phyloP scores from a whole-genome alignment of 1,284 basidiomycete species.

The Naganishia liquefaciens region DNA sequence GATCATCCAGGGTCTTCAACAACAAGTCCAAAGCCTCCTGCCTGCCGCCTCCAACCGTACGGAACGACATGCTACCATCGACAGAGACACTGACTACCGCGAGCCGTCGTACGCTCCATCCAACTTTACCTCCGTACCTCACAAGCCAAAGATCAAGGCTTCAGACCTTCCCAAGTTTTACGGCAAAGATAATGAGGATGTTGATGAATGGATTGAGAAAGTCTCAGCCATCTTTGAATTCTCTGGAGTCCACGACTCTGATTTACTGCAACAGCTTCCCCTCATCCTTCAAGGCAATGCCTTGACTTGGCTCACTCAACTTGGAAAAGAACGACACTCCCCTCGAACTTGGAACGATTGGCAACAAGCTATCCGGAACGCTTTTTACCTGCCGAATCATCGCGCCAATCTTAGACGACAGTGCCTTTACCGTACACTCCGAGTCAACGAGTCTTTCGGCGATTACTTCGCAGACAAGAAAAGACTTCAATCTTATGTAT shows the following conservation, averaged over 20 bases:
- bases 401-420: constrained; percentile 16
- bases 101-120: constrained; percentile 3
- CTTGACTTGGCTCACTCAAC: constrained; percentile 26
- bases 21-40: not conserved
- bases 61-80: not conserved
- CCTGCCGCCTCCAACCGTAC: not conserved
- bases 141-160: constrained; percentile 20
- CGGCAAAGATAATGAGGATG: constrained; percentile 16
- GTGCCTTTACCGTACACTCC: constrained; percentile 23
- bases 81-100: not conserved
- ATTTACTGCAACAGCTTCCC: constrained; percentile 21
- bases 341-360: constrained; percentile 26
- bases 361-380: constrained; percentile 28
- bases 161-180: constrained; percentile 28
- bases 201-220: constrained; percentile 33
- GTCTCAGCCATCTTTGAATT: constrained; percentile 25
- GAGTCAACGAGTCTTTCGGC: constrained; percentile 17
- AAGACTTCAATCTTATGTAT: constrained; percentile 26
- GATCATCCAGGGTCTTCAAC: constrained; percentile 5
- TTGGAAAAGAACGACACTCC: constrained; percentile 2
- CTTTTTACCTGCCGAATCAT: constrained; percentile 31
- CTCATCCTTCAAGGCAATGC: constrained; percentile 23
- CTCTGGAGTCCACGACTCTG: constrained; percentile 14
- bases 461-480: constrained; percentile 30
- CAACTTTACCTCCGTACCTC: not conserved